Conservation (phyloP, 2,329 filamentous ascomycete species). For the Colletotrichum cereale region DNA sequence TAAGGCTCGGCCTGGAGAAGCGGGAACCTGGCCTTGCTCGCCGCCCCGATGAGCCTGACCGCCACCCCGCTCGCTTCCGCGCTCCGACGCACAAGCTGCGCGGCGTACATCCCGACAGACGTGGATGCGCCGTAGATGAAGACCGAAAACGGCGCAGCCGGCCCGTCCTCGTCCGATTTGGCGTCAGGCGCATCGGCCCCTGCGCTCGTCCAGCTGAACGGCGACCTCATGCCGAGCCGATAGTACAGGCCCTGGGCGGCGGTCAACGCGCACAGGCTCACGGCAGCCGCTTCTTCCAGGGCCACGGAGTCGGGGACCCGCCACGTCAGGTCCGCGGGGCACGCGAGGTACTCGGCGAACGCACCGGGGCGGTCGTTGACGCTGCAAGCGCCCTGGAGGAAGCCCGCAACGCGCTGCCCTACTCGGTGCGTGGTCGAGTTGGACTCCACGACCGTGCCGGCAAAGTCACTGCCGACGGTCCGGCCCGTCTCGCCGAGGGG, state of each 20-base stretch:
- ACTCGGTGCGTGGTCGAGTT: slow-evolving; percentile 40
- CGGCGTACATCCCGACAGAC: slow-evolving; percentile 49
- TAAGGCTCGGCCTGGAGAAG: slow-evolving; percentile 51
- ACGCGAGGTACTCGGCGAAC: slow-evolving; percentile 56
- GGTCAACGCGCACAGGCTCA: slow-evolving; percentile 58
- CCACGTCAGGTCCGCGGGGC: slow-evolving; percentile 54
- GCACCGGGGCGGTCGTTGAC: slow-evolving; percentile 58
- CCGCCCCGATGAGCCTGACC: slow-evolving; percentile 47
- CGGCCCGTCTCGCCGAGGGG: slow-evolving; percentile 50
- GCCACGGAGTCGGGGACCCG: slow-evolving; percentile 48
- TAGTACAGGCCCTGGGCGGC: slow-evolving; percentile 56
- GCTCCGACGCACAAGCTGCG: slow-evolving; percentile 45
- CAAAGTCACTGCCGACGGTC: slow-evolving; percentile 56
- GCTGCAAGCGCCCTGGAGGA: slow-evolving; percentile 57
- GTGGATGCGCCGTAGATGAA: slow-evolving; percentile 52
- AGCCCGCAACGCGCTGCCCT: slow-evolving; percentile 54
- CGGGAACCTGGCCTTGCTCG: slow-evolving; percentile 44
- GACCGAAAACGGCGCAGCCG: slow-evolving; percentile 33
- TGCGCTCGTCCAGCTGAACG: slow-evolving; percentile 45
- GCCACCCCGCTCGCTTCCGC: slow-evolving; percentile 25
- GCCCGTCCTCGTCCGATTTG: not conserved
- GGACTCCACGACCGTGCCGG: slow-evolving; percentile 48
- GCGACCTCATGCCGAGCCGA: slow-evolving; percentile 51
- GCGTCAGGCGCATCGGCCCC: not conserved
- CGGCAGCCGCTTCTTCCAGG: slow-evolving; percentile 52